Conservation (phyloP, 1,284 basidiomycete species). For the Pisolithus thermaeus region DNA sequence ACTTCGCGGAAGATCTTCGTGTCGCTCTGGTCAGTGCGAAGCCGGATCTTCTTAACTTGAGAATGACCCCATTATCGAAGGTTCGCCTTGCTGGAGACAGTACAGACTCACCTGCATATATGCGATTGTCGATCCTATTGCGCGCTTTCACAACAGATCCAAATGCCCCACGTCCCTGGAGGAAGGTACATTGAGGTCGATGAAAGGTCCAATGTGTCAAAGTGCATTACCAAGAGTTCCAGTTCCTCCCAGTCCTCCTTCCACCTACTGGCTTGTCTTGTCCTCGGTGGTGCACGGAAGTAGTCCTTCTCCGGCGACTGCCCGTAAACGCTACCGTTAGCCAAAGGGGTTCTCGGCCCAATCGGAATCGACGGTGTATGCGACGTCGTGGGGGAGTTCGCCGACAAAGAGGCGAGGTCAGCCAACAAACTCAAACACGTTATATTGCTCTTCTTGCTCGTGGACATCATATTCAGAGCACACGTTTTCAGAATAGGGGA, state of each 20-base stretch:
- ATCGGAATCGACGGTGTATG: slow-evolving; percentile 20
- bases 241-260: slow-evolving; percentile 84
- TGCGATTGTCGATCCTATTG: slow-evolving; percentile 72
- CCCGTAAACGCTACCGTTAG: slow-evolving; percentile 31
- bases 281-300: slow-evolving; percentile 38
- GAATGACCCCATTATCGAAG: neutral
- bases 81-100: neutral
- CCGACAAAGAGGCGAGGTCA: slow-evolving; percentile 29
- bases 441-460: slow-evolving; percentile 46
- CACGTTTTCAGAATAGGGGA: slow-evolving; percentile 45
- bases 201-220: neutral
- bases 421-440: slow-evolving; percentile 43
- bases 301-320: slow-evolving; percentile 60
- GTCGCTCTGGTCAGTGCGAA: slow-evolving; percentile 76
- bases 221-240: slow-evolving; percentile 56
- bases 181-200: neutral
- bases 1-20: slow-evolving; percentile 90
- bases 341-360: slow-evolving; percentile 35
- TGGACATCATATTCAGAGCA: slow-evolving; percentile 53
- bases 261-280: slow-evolving; percentile 65
- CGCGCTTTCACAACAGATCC: slow-evolving; percentile 92
- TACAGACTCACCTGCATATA: slow-evolving; percentile 57
- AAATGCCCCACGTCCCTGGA: slow-evolving; percentile 87
- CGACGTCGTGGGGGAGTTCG: slow-evolving; percentile 14
- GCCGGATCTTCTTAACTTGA: slow-evolving; percentile 83